phyloP scores from a whole-genome alignment of 768 basidiomycete species.

The Termitomyces sp. region DNA sequence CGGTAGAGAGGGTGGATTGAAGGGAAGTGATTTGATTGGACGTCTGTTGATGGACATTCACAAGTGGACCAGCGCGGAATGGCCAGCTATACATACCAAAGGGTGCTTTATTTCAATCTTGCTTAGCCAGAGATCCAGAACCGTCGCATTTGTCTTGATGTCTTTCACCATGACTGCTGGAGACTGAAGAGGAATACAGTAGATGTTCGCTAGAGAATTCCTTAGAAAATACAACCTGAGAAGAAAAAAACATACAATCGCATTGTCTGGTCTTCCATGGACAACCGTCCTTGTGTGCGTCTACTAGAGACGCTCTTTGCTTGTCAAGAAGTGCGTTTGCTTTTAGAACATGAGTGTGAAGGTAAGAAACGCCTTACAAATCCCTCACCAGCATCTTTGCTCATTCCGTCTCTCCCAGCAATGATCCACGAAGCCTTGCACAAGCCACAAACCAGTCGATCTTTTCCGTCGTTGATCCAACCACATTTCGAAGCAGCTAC shows the following conservation, averaged over 20 bases:
- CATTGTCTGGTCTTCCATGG: conserved; percentile 83
- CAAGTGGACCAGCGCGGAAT: background rate
- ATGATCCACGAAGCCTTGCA: conserved; percentile 74
- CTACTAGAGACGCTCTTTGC: conserved; percentile 59
- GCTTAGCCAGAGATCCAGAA: conserved; percentile 46
- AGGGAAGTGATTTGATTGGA: conserved; percentile 51
- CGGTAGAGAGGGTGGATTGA: conserved; percentile 32
- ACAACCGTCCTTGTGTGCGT: conserved; percentile 74
- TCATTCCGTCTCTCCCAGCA: conserved; percentile 64
- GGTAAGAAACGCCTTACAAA: conserved; percentile 19
- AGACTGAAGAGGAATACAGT: conserved; percentile 67
- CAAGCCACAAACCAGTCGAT: conserved; percentile 67
- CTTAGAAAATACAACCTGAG: background rate
- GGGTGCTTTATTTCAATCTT: conserved; percentile 66
- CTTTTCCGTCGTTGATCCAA: conserved; percentile 81
- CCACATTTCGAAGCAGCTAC: conserved; percentile 80
- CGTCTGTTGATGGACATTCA: conserved; percentile 32
- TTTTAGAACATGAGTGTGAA: conserved; percentile 18
- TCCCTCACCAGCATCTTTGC: conserved; percentile 66
- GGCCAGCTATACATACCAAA: conserved; percentile 41
- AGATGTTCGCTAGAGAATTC: conserved; percentile 48
- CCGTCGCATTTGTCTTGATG: conserved; percentile 48
- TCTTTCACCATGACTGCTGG: conserved; percentile 58
- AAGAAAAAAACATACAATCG: conserved; percentile 46
- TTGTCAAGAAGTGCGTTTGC: conserved; percentile 71